These are phyloP conservation scores for Rubroboletus pulcherrimus DNA, from an alignment of 768 basidiomycete genomes.

Conservation along the genomic window DNA sequence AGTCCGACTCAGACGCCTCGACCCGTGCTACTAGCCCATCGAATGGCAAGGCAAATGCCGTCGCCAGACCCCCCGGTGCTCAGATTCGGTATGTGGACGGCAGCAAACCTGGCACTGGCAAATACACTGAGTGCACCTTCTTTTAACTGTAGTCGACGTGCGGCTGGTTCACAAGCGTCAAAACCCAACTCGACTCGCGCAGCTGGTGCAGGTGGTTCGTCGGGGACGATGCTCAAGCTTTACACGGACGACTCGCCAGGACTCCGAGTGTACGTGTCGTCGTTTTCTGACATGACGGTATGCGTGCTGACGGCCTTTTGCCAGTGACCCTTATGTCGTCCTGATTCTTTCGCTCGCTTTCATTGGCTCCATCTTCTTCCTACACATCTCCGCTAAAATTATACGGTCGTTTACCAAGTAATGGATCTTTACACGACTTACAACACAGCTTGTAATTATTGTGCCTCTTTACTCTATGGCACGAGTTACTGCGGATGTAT, in stretches of 20 bases:
- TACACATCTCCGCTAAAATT: conserved; percentile 94
- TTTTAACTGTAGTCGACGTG: conserved; percentile 56
- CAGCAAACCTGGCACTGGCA: neutral
- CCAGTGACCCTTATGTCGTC: conserved; percentile 93
- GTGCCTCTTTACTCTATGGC: neutral
- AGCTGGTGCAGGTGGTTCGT: conserved; percentile 93
- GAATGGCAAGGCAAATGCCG: conserved; percentile 42
- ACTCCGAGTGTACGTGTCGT: conserved; percentile 84
- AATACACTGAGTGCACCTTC: neutral
- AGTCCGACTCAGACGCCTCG: conserved; percentile 82
- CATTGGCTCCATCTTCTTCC: conserved; percentile 98
- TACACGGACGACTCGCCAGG: conserved; percentile 99
- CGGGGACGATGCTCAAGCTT: conserved; percentile 97
- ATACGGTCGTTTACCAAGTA: conserved; percentile 88
- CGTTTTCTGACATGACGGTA: neutral
- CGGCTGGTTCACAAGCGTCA: conserved; percentile 57
- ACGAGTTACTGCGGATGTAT: neutral
- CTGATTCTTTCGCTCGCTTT: conserved; percentile 93
- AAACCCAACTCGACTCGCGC: conserved; percentile 86
- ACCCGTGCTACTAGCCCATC: conserved; percentile 38
- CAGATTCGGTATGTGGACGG: conserved; percentile 65
- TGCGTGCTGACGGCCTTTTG: conserved; percentile 5
- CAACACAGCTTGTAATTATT: neutral
- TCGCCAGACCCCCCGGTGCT: conserved; percentile 74
- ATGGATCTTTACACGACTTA: conserved; percentile 8